A percentile compares a stretch with the other conserved stretches of the same genome.
phyloP scores from a whole-genome alignment of 2,329 filamentous ascomycete species.

The Alternaria angustiovoidea region DNA sequence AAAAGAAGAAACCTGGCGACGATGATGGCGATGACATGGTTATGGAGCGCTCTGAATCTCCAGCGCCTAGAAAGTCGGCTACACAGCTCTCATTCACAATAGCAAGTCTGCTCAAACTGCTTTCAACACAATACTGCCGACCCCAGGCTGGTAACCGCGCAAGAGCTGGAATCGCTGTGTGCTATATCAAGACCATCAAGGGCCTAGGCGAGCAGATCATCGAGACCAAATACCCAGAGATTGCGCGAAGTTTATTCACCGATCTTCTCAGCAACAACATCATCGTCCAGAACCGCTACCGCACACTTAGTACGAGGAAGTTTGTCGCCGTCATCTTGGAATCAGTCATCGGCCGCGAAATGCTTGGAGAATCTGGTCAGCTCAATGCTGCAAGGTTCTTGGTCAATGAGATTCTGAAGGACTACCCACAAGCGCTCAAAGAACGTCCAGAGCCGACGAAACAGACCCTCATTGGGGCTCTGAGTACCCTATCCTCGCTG shows the following conservation, averaged over 20 bases:
- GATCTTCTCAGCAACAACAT: constrained; percentile 80
- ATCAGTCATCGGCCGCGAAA: constrained; percentile 79
- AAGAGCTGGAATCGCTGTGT: constrained; percentile 83
- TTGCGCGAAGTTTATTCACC: constrained; percentile 80
- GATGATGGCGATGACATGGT: constrained; percentile 78
- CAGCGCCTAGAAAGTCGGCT: constrained; percentile 76
- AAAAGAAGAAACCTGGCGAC: constrained; percentile 70
- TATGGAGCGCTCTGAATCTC: constrained; percentile 72
- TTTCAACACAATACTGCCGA: constrained; percentile 83
- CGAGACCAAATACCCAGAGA: constrained; percentile 80
- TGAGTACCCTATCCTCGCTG: constrained; percentile 81
- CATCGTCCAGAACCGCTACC: constrained; percentile 85
- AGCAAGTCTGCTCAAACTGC: constrained; percentile 76
- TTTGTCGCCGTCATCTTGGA: constrained; percentile 86
- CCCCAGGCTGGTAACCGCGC: constrained; percentile 80
- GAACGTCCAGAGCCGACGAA: constrained; percentile 90
- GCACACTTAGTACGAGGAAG: constrained; percentile 82
- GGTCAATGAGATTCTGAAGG: constrained; percentile 88
- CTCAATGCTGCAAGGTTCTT: constrained; percentile 80
- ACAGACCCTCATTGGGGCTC: constrained; percentile 77
- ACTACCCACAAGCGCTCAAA: constrained; percentile 88
- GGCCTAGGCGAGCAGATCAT: constrained; percentile 83
- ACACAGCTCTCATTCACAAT: constrained; percentile 77
- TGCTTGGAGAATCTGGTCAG: constrained; percentile 90
- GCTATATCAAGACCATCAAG: constrained; percentile 82